Base-by-base conservation (phyloP, 345 rosid species). In the Trapa bicornis region DNA sequence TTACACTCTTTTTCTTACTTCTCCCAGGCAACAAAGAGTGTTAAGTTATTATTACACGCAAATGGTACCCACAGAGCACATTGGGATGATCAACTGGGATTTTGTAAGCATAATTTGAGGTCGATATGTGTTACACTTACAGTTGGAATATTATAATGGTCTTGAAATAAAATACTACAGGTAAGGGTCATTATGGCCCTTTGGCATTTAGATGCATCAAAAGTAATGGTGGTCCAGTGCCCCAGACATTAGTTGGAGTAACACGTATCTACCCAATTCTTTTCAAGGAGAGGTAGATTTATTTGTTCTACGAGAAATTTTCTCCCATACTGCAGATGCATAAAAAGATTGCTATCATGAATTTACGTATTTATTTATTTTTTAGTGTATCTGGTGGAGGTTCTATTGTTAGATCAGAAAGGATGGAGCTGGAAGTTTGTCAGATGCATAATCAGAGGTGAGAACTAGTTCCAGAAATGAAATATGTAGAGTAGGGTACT, bases 11-110 rank as follows among this genome's bases (percentile, higher is more conserved):
- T 22, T 45, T 63, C 50, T 57, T 48, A 38, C 63, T 69, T 75
- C 47, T 64, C 36, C 71, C 89, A 93, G 98, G 89, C 78, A 72
- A 77, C 88, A 67, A 79, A 75, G 60, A 70, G 83, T 8, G 83
- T 80, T 66, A 78, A 74, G 72, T 75, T 93, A 78, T 48, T 79
- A 72, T 76, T 93, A 83, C 92, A 88, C 76, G 81, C 82, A 52
- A 93, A 93, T 84, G 98, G 96, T 68, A 90, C 98, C 16, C 87
- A 86, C 68, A 87, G 98, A 86, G 88, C 95, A 80, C 95, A 85
- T 50, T 93, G 98, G 98, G 92, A 91, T 57, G 96, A 88, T 71
- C 82, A 83, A 67, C 81, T 93, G 68, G 98, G 98, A 70, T 87
- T 93, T 66, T 86, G 98, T 90, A 85, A 86, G 97, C 72, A 65